Evolutionary conservation across 192 early-diverging fungal genomes (phyloP), one percentile per base, ranked within the genome.

Genomic region (Spinellus fusiger): DNA sequence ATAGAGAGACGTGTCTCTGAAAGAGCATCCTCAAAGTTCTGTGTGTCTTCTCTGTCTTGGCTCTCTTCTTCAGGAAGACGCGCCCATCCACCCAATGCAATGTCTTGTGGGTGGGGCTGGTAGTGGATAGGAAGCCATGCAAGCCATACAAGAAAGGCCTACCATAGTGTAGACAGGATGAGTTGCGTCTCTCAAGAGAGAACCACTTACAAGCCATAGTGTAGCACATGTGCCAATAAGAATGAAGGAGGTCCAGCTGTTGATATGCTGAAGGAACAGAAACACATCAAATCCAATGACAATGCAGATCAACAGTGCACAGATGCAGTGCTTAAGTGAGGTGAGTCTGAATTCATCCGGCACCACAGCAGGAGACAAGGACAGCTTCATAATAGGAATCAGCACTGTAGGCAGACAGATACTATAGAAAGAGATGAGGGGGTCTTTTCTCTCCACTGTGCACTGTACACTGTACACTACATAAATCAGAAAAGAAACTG

Each of bases 371-470:
- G 52, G 31, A 4, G 52, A 54, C 10, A n/a, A 52, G 4, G 61
- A 63, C 54, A 54, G 22, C 32, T 54, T 63, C 20, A 63, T 53
- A 44, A 63, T 63, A 33, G 51, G 61, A 26, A 61, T 61, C n/a
- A 61, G 25, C 3, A 61, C 59, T 4, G 59, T 61, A 20, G 59
- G 59, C 34, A 61, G 37, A 35, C 59, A 61, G 4, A 61, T 48
- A 52, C 59, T 61, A 37, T 18, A 20, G 2, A 34, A 50, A 26
- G 13, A 26, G n/a, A n/a, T n/a, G n/a, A n/a, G n/a, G n/a, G n/a
- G n/a, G n/a, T n/a, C n/a, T n/a, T n/a, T n/a, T n/a, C n/a, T n/a
- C n/a, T n/a, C n/a, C n/a, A n/a, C 4, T 2, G 22, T 7, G 20
- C 1, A 54, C 4, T 7, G 6, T 20, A 22, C 8, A 54, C n/a